phyloP scores from a whole-genome alignment of 805 yeast genomes.

The Saturnispora hagleri region DNA sequence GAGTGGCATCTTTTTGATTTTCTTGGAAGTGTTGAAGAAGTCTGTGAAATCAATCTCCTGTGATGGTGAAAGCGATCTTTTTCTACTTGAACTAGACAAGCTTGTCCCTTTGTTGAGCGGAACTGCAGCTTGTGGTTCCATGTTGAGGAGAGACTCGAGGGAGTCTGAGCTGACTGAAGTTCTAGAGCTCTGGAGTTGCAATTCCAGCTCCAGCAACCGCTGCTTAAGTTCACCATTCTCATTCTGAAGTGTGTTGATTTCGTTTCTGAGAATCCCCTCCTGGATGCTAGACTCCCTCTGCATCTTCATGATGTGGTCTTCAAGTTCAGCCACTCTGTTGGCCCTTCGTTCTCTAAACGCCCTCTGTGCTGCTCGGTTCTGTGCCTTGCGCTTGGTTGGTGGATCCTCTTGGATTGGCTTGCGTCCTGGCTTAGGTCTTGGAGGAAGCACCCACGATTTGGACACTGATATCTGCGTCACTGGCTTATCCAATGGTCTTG shows the following conservation, averaged over 20 bases:
- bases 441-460: constrained; percentile 52
- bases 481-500: constrained; percentile 7
- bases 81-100: background rate
- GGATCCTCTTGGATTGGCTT: constrained; percentile 56
- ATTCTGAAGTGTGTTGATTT: constrained; percentile 38
- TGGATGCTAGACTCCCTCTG: constrained; percentile 57
- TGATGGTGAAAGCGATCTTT: background rate
- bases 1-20: constrained; percentile 17
- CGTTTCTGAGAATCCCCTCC: constrained; percentile 45
- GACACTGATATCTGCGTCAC: constrained; percentile 48
- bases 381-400: constrained; percentile 79
- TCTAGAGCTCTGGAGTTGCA: background rate
- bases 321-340: constrained; percentile 69
- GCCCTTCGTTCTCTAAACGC: constrained; percentile 87
- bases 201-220: constrained; percentile 24
- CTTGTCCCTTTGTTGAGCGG: constrained; percentile 31
- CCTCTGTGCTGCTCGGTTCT: constrained; percentile 88
- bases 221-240: constrained; percentile 37
- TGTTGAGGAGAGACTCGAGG: constrained; percentile 14
- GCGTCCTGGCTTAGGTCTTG: constrained; percentile 52
- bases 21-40: constrained; percentile 25
- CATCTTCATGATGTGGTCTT: constrained; percentile 53
- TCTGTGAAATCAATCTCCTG: constrained; percentile 51
- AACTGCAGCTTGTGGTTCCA: constrained; percentile 61
- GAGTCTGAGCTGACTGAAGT: background rate